Conservation (phyloP, 495 filamentous ascomycete genomes). For the Lepraria neglecta region DNA sequence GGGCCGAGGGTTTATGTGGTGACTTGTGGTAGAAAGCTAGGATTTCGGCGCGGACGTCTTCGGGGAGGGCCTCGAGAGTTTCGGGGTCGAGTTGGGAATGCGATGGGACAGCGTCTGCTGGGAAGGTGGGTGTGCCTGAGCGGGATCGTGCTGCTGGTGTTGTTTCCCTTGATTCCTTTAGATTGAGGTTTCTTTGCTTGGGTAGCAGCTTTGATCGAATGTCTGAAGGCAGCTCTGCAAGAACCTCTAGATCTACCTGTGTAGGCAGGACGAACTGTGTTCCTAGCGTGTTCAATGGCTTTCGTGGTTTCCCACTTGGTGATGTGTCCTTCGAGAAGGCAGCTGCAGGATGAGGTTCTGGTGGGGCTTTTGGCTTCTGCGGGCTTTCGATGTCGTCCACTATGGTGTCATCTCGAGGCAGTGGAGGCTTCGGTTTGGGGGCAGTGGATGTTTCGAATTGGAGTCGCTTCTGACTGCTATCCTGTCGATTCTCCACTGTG, state of each 20-base stretch:
- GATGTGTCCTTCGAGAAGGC: conserved; percentile 45
- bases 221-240: conserved; percentile 71
- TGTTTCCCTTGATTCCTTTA: conserved; percentile 30
- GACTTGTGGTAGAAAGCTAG: conserved; percentile 56
- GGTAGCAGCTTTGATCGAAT: conserved; percentile 67
- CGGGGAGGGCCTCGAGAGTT: conserved; percentile 68
- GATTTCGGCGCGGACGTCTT: conserved; percentile 76
- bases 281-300: conserved; percentile 67
- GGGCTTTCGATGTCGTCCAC: conserved; percentile 58
- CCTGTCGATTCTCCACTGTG: conserved; percentile 33
- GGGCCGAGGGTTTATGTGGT: conserved; percentile 30
- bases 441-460: conserved; percentile 43
- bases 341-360: conserved; percentile 45
- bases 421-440: conserved; percentile 27
- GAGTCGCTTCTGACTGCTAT: conserved; percentile 60
- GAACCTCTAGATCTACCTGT: conserved; percentile 65
- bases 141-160: conserved; percentile 35
- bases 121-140: conserved; percentile 22
- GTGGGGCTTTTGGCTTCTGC: conserved; percentile 47
- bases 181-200: conserved; percentile 36
- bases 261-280: conserved; percentile 86
- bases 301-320: conserved; percentile 51
- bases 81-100: conserved; percentile 65
- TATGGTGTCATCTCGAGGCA: conserved; percentile 42
- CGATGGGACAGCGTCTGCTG: conserved; percentile 34